Evolutionary conservation across 2,329 filamentous ascomycete species (phyloP), one percentile per base, ranked within the genome.

Genomic region (Colletotrichum karsti): DNA sequence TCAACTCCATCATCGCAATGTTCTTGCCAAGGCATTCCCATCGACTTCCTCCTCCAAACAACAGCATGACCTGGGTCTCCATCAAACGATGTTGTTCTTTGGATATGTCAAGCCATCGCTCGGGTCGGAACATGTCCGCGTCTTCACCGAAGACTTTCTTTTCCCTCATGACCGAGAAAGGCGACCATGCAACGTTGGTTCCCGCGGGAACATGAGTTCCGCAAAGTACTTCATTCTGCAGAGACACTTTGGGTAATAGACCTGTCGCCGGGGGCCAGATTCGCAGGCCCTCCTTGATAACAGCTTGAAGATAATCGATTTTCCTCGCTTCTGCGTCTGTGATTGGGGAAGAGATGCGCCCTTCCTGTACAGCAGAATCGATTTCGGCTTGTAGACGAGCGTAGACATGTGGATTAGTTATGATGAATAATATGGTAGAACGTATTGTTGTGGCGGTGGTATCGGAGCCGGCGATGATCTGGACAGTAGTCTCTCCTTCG

Each of bases 391-490:
- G 81, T 0, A 90, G 75, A 3, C 76, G 82, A 3, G 71, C 63
- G 59, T 84, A 81, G 1, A 87, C 81, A 0, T 77, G 78, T 0
- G 84, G 84, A 18, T 81, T 83, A 9, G 81, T 85, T 18, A 85
- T 81, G 67, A 90, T 74, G 72, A 86, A 82, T 22, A 89, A 80
- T 67, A 90, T 70, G 1, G 83, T 87, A 42, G 82, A 79, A 3
- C 88, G 83, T 8, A 90, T 82, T 1, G 83, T 82, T 0, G 85
- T 86, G 0, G 88, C 85, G 0, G 87, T 88, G 8, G 86, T 89
- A 66, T 90, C 88, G 0, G 85, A 86, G 5, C 88, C 88, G 5
- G 87, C 87, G 5, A 87, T 30, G 44, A 79, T 77, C 63, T 80
- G 75, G 50, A 77, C 73, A 10, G 80, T 73, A 0, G 78, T 71